Conservation (phyloP, 352 stramenopile species). For the Globisporangium okanoganense region DNA sequence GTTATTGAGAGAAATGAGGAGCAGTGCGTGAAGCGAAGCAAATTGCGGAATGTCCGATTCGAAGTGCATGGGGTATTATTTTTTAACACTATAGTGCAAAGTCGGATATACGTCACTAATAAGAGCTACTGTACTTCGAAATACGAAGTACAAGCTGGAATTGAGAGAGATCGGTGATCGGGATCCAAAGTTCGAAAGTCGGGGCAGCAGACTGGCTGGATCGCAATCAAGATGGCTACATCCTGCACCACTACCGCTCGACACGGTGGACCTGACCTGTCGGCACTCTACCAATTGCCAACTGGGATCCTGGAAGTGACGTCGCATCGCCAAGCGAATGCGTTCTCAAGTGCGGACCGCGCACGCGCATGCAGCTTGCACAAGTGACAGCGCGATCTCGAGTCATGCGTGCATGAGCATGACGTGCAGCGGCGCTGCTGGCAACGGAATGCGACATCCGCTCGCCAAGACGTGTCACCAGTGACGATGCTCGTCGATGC, state of each 20-base stretch:
- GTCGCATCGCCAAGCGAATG: background rate
- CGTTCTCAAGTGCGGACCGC: background rate
- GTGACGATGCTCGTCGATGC: too few relatives aligned
- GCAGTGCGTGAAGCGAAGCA: conserved; percentile 2
- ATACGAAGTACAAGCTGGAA: too few relatives aligned
- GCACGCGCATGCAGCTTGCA: background rate
- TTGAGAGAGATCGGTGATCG: too few relatives aligned
- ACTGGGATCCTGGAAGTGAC: background rate
- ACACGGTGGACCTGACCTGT: too few relatives aligned
- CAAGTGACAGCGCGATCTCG: background rate
- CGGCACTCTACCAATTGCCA: background rate
- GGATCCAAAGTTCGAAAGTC: background rate
- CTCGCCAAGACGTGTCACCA: too few relatives aligned
- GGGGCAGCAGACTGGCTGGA: background rate
- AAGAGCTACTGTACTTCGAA: too few relatives aligned
- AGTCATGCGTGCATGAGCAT: background rate
- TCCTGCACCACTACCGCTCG: too few relatives aligned
- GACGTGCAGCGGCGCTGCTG: too few relatives aligned
- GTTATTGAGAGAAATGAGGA: background rate
- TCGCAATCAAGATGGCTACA: background rate
- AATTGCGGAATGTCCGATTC: conserved; percentile 13
- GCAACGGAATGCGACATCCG: too few relatives aligned
- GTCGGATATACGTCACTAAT: too few relatives aligned
- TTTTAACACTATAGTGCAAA: too few relatives aligned
- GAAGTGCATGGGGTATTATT: too few relatives aligned